Base-by-base conservation (phyloP, 2,329 filamentous ascomycete genomes). In the Colletotrichum echinochloae region DNA sequence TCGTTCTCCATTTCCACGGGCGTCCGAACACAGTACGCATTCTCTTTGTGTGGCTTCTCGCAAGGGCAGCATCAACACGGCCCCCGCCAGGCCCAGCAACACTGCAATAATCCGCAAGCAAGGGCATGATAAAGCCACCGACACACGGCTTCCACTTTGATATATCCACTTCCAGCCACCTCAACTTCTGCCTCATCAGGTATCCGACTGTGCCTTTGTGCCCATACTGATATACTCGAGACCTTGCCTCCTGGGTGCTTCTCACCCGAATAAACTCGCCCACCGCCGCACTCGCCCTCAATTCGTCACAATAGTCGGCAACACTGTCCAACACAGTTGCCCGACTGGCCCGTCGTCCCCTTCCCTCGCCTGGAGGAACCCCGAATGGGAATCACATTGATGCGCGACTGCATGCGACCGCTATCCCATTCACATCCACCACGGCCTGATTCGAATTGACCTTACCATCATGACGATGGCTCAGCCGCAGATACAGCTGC, bases 91-190 rank as follows among this genome's bases (percentile, higher is more conserved):
- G 57, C 48, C 52, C 46, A 37, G 41, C 61, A 44, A 46, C 30
- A 59, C 52, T 59, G n/a, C 52, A 48, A 46, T 35, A 33, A 52
- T 33, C 54, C 30, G 26, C 60, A 26, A 44, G 46, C 64, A 66
- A 54, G 57, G 54, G 37, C 63, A 35, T 51, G 30, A 28, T 35
- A 67, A 52, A 62, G 60, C 46, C 41, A 62, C 57, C 68, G 20
- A 68, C 52, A 54, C 64, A 59, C 64, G 57, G 55, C 68, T 68
- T 55, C 52, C 44, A 54, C 52, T 71, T 68, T 57, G 44, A 52
- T 57, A 61, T 66, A 62, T 71, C 68, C 68, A 71, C 68, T 68
- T 71, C 68, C 68, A 71, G 59, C 68, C 68, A 71, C 68, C 68
- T 46, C 51, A 16, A 65, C 67, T 57, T 55, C 46, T 64, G 46